phyloP scores from a whole-genome alignment of 352 stramenopile genomes.

The Pythium rhizo-oryzae region DNA sequence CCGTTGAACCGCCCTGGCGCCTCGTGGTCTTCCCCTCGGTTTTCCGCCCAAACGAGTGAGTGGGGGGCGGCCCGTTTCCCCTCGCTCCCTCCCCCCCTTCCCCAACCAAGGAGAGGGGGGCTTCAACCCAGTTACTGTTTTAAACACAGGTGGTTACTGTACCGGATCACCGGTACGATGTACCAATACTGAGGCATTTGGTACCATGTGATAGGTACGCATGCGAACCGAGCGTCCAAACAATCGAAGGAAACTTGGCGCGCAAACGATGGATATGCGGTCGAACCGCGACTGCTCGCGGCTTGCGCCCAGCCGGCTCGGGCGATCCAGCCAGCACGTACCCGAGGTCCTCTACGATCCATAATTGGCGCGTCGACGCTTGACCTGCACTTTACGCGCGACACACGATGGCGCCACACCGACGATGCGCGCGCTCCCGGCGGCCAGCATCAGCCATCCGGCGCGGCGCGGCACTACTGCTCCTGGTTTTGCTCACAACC shows the following conservation, averaged over 20 bases:
- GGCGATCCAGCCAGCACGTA: not conserved
- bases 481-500: not conserved
- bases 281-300: not conserved
- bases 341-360: not conserved
- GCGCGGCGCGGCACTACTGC: not conserved
- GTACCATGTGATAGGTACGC: not conserved
- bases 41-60: not conserved
- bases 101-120: constrained; percentile 20
- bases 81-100: constrained; percentile 15
- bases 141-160: constrained; percentile 20
- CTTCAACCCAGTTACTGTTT: constrained; percentile 30
- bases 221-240: not conserved
- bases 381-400: not conserved
- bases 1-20: not conserved
- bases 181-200: not conserved
- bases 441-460: not conserved
- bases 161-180: constrained; percentile 7
- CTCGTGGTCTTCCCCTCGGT: not conserved
- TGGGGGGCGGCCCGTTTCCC: not conserved
- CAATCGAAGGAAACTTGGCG: constrained; percentile 7
- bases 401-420: not conserved
- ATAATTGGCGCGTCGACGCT: constrained; percentile 6
- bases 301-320: not conserved
- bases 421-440: not conserved
- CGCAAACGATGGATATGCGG: not conserved